Evolutionary conservation across 2,329 filamentous ascomycete genomes (phyloP), one percentile per base, ranked within the genome.

Genomic region (Neofusicoccum sp.): DNA sequence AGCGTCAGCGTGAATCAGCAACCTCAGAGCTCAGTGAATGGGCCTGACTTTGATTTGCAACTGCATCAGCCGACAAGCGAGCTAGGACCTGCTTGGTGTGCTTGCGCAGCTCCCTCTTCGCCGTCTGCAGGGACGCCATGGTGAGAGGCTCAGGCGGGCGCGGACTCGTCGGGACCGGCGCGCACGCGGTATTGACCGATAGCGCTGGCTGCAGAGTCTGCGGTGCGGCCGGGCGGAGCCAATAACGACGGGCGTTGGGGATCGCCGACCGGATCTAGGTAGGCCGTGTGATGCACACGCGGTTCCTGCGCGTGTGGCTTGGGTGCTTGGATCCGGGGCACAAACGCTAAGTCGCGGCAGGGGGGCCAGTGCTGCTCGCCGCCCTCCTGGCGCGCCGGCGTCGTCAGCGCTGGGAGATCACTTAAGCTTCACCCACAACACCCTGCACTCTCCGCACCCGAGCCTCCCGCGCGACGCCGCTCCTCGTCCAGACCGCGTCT

Each of bases 31-130:
- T 20, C 33, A 38, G 30, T 14, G 12, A 62, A 61, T 43, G 47
- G 60, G 64, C 68, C 86, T 73, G 79, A 92, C 92, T 95, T 79
- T 96, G 92, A 44, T 76, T 72, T 59, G 76, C 73, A 59, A 91
- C 79, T 12, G 84, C 82, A 26, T 89, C 84, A n/a, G 82, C 76
- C 1, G 86, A 75, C 49, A 96, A 71, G 6, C 72, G 74, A 20
- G 84, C 81, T 20, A 96, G 81, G 33, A 81, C 81, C 65, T 83
- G 78, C 71, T 88, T 92, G 78, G 96, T 88, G 58, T 83, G 76
- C 64, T 80, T 81, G 61, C 93, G 84, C 63, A 96, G 79, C 67
- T 90, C 87, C 71, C 89, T 87, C 78, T 96, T 96, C 45, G 89
- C 86, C 61, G 82, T 80, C 65, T 82, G 82, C 60, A 92, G 75